A percentile compares a stretch with the other conserved stretches of the same genome.
These are phyloP conservation scores for Phytophthora pseudosyringae DNA, from an alignment of 352 stramenopile genomes.

Conservation along the genomic window DNA sequence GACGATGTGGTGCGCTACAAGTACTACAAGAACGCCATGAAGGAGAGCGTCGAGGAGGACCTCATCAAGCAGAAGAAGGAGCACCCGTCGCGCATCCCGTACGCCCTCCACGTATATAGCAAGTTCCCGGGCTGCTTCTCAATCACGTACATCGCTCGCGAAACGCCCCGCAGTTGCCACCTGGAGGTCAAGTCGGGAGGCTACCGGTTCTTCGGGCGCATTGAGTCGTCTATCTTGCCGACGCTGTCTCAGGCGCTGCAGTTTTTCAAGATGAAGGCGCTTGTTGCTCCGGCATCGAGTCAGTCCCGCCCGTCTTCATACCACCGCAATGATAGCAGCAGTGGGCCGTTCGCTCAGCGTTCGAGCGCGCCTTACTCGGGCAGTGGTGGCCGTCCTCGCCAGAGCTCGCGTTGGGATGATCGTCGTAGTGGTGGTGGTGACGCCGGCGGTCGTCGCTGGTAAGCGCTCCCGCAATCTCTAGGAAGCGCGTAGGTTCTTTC, in stretches of 20 bases:
- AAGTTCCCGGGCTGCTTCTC: conserved; percentile 91
- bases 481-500: conserved; percentile 1
- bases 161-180: conserved; percentile 86
- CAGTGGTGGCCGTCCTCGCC: conserved; percentile 57
- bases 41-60: conserved; percentile 85
- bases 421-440: conserved; percentile 53
- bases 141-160: conserved; percentile 87
- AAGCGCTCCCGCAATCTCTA: conserved; percentile 3
- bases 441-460: conserved; percentile 34
- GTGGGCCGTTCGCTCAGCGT: conserved; percentile 69
- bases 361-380: conserved; percentile 43
- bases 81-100: conserved; percentile 83
- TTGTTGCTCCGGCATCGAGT: conserved; percentile 56
- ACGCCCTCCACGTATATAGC: conserved; percentile 84
- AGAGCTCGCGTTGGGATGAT: conserved; percentile 76
- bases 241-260: conserved; percentile 81
- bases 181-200: conserved; percentile 88
- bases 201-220: conserved; percentile 87
- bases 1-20: conserved; percentile 90
- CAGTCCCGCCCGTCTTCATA: conserved; percentile 55
- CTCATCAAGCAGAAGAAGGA: conserved; percentile 91
- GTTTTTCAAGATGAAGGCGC: conserved; percentile 92
- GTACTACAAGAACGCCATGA: conserved; percentile 75
- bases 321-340: conserved; percentile 50
- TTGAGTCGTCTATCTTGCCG: conserved; percentile 86